These are phyloP conservation scores for Waltergamsia citrina DNA, from an alignment of 2,329 filamentous ascomycete species.

Conservation along the genomic window DNA sequence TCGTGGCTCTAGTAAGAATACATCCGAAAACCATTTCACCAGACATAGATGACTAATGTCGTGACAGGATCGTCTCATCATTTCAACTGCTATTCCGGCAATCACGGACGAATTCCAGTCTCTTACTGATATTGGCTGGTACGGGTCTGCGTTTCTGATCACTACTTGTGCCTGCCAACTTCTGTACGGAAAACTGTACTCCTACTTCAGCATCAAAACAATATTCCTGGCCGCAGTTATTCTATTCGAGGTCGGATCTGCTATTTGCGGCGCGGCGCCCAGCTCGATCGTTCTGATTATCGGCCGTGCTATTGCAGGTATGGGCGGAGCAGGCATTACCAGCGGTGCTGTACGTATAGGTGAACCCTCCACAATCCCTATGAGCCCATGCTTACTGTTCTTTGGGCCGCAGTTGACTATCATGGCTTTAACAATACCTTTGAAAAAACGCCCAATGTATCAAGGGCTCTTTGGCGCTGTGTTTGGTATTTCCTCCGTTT, in stretches of 20 bases:
- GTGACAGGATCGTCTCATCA: constrained; percentile 40
- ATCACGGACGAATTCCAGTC: constrained; percentile 11
- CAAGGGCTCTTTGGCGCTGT: constrained; percentile 12
- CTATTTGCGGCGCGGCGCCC: constrained; percentile 44
- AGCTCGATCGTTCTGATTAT: constrained; percentile 43
- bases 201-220: constrained; percentile 41
- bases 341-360: neutral
- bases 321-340: constrained; percentile 48
- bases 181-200: constrained; percentile 44
- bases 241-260: constrained; percentile 44
- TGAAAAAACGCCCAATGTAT: neutral
- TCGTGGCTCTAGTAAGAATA: neutral
- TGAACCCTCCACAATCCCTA: neutral
- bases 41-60: too few species aligned
- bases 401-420: neutral
- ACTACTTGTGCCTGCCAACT: constrained; percentile 24
- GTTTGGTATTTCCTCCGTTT: constrained; percentile 35
- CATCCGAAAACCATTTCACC: neutral
- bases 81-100: constrained; percentile 33
- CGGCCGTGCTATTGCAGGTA: constrained; percentile 46
- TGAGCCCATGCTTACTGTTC: neutral
- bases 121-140: constrained; percentile 54
- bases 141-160: constrained; percentile 43
- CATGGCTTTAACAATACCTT: constrained; percentile 1
- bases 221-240: constrained; percentile 36